Base-by-base conservation (phyloP, 2,329 filamentous ascomycete genomes). In the Mycogone perniciosa region DNA sequence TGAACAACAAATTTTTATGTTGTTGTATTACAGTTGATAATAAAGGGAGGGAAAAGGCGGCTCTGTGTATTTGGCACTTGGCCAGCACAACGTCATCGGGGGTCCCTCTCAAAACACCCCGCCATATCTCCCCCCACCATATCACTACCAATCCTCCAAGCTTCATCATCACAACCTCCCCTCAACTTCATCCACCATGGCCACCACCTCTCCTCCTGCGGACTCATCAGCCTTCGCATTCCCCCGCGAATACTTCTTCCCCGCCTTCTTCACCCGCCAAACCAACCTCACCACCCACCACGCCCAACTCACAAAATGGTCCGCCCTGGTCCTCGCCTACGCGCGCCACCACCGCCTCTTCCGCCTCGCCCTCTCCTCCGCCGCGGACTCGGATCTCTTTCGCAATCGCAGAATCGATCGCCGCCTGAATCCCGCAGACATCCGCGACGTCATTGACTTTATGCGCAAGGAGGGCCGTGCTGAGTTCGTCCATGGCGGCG, bases 261-360 rank as follows among this genome's bases (percentile, higher is more conserved):
- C 88, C 0, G 85, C 88, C 64, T 91, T 93, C 83, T 93, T 88
- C 80, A 90, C 86, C 50, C 82, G 82, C 49, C 88, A 93, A 69
- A 80, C 84, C 34, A 89, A 89, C 71, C 75, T 82, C 54, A 79
- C 80, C 31, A 92, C 87, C 7, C 84, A 79, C 64, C 81, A 85
- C 69, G 82, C 85, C 42, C 89, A 93, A 64, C 83, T 90, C 54
- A 75, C 80, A 53, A 91, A 91, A 70, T 99, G 93, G 93, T 84
- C 86, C n/a, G 69, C 81, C 31, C 81, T 96, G 11, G 82, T 97
- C 64, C 89, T 90, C 54, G 70, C 84, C 64, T 96, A 95, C 83
- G 89, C 87, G 70, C 81, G 82, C 0, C 79, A 88, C 71, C 77
- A 92, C 73, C 83, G 81, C 59, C 73, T 91, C 64, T 96, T 84